Evolutionary conservation across 495 filamentous ascomycete species (phyloP), one percentile per base, ranked within the genome.

Genomic region (Penicillium diatomitis): DNA sequence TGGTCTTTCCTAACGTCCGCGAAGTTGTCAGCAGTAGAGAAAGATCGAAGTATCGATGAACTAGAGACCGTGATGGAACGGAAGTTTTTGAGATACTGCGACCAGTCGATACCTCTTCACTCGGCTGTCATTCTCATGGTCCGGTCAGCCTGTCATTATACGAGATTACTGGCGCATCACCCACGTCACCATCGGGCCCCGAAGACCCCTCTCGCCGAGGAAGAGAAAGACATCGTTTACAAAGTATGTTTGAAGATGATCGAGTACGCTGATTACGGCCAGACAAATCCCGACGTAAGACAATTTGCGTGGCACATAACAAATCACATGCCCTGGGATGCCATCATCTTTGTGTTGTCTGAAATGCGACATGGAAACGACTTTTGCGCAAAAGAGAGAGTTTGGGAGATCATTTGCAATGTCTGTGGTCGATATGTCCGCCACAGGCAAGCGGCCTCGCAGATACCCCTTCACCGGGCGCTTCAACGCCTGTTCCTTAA

Each of bases 51-150:
- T 0, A 67, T 75, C 8, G 56, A 68, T 46, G 63, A 69, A 28
- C 49, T 75, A 7, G 64, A 68, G 9, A 35, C 36, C 8, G 39
- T 55, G 3, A 53, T 71, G 51, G 57, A 73, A 38, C 56, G 69
- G 0, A 75, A 78, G 30, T 77, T 79, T 30, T 54, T 80, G 10
- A 69, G 63, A 0, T 76, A 78, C 40, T 82, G 80, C 52, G 83
- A 87, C 55, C 64, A 67, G 5, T 73, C 72, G 0, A 80, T 84
- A 29, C 78, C 78, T 2, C 64, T 86, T 7, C 85, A 87, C 57
- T 65, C 75, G 41, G 65, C 83, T 35, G 70, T 74, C 1, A 63
- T 66, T 3, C 61, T 69, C 9, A 71, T 80, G 54, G 71, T 70
- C 10, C 61, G 55, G 34, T 63, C 70, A 6, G 55, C 63, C 2